Percentiles rank a stretch among this genome's conserved stretches.
Conservation (phyloP, 2,329 filamentous ascomycete species). For the Ceratocystis destructans region DNA sequence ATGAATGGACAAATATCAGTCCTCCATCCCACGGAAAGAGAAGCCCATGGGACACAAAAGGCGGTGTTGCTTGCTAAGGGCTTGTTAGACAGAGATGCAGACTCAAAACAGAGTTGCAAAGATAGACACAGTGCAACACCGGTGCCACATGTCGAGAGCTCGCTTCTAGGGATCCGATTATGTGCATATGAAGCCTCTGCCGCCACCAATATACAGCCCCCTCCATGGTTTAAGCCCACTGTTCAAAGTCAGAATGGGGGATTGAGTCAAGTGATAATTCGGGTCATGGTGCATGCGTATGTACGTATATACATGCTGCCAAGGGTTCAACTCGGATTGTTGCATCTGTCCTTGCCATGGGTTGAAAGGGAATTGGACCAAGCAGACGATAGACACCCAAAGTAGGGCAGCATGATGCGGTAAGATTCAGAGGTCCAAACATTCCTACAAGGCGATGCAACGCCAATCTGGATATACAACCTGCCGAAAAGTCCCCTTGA, state of each 20-base stretch:
- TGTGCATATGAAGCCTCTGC: constrained; percentile 1
- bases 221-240: neutral
- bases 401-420: neutral
- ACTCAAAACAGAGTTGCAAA: constrained; percentile 2
- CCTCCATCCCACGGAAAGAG: neutral
- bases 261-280: neutral
- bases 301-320: neutral
- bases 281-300: neutral
- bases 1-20: neutral
- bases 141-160: neutral
- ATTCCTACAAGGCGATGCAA: neutral
- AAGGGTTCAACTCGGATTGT: neutral
- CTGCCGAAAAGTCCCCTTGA: neutral
- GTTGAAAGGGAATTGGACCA: neutral
- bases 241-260: neutral
- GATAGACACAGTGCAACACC: neutral
- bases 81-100: neutral
- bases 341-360: neutral
- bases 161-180: neutral
- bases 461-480: neutral
- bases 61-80: neutral
- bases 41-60: neutral
- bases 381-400: neutral
- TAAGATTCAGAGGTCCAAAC: neutral
- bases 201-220: neutral